Conservation (phyloP, 2,329 filamentous ascomycete species). For the Epichloe glyceriae region DNA sequence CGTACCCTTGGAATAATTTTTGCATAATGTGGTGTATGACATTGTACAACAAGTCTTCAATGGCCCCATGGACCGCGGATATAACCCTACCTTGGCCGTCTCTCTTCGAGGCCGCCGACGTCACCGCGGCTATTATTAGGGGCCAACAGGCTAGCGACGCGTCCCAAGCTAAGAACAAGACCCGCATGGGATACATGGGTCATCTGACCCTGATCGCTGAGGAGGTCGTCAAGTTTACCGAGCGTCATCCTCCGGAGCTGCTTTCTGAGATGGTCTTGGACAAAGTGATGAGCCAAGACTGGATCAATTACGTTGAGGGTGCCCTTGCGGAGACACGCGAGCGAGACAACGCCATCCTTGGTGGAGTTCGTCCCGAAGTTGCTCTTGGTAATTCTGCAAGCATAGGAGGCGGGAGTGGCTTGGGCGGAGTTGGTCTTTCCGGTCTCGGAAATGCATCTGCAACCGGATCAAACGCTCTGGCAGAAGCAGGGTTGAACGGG, state of each 20-base stretch:
- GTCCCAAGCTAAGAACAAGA: slow-evolving; percentile 70
- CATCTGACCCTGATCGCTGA: slow-evolving; percentile 94
- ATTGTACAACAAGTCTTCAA: slow-evolving; percentile 99
- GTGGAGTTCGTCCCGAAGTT: slow-evolving; percentile 85
- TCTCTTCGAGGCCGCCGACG: slow-evolving; percentile 78
- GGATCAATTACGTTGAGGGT: slow-evolving; percentile 91
- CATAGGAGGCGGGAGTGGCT: slow-evolving; percentile 30
- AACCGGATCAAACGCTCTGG: slow-evolving; percentile 53
- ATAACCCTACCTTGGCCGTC: slow-evolving; percentile 84
- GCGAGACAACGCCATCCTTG: slow-evolving; percentile 94
- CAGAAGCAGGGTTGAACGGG: slow-evolving; percentile 72
- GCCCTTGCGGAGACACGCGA: slow-evolving; percentile 87
- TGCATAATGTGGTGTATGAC: slow-evolving; percentile 98
- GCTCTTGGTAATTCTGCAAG: slow-evolving; percentile 67
- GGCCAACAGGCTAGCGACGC: slow-evolving; percentile 81
- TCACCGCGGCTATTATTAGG: slow-evolving; percentile 84
- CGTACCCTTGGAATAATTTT: slow-evolving; percentile 99
- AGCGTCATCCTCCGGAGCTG: slow-evolving; percentile 79
- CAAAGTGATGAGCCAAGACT: slow-evolving; percentile 76
- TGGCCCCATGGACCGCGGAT: slow-evolving; percentile 91
- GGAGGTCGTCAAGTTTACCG: slow-evolving; percentile 96
- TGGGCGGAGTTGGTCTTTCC: slow-evolving; percentile 36
- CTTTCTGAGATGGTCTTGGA: slow-evolving; percentile 75
- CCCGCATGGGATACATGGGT: slow-evolving; percentile 95
- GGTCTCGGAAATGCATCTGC: slow-evolving; percentile 26